Evolutionary conservation across 352 stramenopile species (phyloP), one percentile per base, ranked within the genome.

Genomic region (Globisporangium yorkense): DNA sequence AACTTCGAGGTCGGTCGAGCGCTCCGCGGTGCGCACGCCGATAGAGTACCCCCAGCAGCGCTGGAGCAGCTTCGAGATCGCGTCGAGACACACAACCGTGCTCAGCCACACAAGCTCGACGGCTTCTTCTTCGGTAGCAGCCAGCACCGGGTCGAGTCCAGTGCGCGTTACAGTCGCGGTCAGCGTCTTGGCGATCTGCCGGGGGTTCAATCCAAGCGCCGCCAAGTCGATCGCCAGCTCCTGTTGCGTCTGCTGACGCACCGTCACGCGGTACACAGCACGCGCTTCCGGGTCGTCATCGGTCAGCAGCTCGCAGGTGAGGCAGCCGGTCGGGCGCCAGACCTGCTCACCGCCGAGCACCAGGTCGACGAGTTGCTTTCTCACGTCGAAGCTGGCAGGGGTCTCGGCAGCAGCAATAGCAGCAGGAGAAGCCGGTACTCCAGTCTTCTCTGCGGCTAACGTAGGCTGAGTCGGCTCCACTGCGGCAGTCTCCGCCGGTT

Each of bases 41-140:
- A 89, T 29, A 1, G 72, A 84, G 49, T 87, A 83, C 12, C 63
- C 67, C 79, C 74, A 86, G 41, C 68, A 71, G 24, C 62, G 53
- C 9, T 56, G 51, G 15, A 89, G 49, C 27, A 86, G 56, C 48
- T 60, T 48, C 20, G 72, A 63, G 8, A 71, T 58, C 40, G 72
- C 61, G 16, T 70, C 63, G 50, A 86, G 52, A 57, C 70, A 87
- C 10, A 52, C 62, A 0, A 71, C 60, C 10, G 72, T 68, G n/a
- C 70, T 71, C 10, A 89, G 60, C 20, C 73, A 78, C 45, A 80
- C 64, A 27, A 74, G 63, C 50, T 47, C 52, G 0, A 61, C 49
- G 7, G 64, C 49, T n/a, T 73, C 68, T 9, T 63, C 40, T 10
- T 60, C 50, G 3, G 56, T 27, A 10, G 41, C 46, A 27, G 49